Conservation (phyloP, 805 yeast genomes). For the Candida michaelii region DNA sequence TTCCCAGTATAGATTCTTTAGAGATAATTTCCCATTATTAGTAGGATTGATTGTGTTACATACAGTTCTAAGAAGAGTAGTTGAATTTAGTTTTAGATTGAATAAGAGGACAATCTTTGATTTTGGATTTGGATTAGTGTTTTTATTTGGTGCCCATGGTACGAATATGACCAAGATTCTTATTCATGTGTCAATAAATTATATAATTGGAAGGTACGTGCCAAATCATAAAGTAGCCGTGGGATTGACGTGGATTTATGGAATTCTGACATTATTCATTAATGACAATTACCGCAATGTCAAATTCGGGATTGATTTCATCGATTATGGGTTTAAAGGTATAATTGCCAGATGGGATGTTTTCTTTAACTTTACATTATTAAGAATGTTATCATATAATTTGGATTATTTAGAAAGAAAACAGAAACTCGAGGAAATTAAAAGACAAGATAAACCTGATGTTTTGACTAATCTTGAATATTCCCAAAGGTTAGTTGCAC, state of each 20-base stretch:
- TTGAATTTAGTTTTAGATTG: constrained; percentile 18
- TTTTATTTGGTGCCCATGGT: constrained; percentile 78
- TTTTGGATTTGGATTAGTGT: constrained; percentile 64
- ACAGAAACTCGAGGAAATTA: constrained; percentile 13
- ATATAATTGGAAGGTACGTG: constrained; percentile 42
- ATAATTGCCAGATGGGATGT: constrained; percentile 94
- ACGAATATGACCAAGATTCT: constrained; percentile 62
- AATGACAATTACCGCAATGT: constrained; percentile 66
- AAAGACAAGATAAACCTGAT: constrained; percentile 13
- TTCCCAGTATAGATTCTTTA: constrained; percentile 80
- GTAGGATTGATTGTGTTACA: constrained; percentile 58
- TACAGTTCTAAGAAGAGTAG: constrained; percentile 43
- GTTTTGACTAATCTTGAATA: constrained; percentile 43
- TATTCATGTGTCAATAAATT: constrained; percentile 57
- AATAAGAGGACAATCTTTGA: constrained; percentile 64
- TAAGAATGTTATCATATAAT: constrained; percentile 81
- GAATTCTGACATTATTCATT: constrained; percentile 71
- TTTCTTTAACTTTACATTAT: constrained; percentile 82
- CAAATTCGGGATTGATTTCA: constrained; percentile 51
- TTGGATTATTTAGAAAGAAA: constrained; percentile 63
- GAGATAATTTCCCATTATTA: constrained; percentile 73
- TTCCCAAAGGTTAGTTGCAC: constrained; percentile 62
- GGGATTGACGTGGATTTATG: constrained; percentile 68
- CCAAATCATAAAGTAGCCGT: constrained; percentile 40
- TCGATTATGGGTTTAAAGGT: constrained; percentile 69